A percentile compares a stretch with the other conserved stretches of the same genome.
phyloP scores from a whole-genome alignment of 1,284 basidiomycete genomes.

The Cutaneotrichosporon spelunceum region DNA sequence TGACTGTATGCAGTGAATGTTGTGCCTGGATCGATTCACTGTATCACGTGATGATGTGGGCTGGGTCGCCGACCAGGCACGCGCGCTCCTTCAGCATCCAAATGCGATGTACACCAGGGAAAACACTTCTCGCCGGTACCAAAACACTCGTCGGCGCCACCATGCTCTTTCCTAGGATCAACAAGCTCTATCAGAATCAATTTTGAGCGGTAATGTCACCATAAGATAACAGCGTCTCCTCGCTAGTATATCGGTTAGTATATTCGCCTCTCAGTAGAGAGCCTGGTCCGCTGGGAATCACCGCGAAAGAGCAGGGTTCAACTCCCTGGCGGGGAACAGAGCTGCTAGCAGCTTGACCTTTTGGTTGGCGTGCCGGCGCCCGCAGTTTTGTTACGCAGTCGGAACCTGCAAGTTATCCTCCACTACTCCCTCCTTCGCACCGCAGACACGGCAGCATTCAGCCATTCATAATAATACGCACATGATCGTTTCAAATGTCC shows the following conservation, averaged over 20 bases:
- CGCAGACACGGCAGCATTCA: not conserved
- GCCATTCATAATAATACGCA: not conserved
- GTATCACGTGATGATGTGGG: not conserved
- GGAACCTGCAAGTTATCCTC: too few species aligned
- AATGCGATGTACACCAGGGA: not conserved
- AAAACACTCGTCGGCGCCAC: not conserved
- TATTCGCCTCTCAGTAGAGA: slow-evolving; percentile 3
- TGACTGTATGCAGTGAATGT: not conserved
- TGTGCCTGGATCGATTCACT: too few species aligned
- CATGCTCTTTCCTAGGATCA: not conserved
- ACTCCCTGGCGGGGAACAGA: slow-evolving; percentile 4
- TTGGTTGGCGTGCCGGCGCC: not conserved
- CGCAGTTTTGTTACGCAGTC: not conserved
- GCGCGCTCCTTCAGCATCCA: not conserved
- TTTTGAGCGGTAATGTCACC: not conserved
- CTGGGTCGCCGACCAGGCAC: not conserved
- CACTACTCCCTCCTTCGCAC: too few species aligned
- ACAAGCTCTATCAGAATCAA: not conserved
- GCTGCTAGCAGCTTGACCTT: not conserved
- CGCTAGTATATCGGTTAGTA: slow-evolving; percentile 7
- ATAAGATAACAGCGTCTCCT: not conserved
- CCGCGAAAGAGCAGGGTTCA: slow-evolving; percentile 6
- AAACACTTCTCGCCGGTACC: not conserved
- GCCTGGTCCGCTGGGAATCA: not conserved
- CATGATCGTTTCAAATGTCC: not conserved